phyloP scores from a whole-genome alignment of 768 basidiomycete species.

The Amanita inopinata region DNA sequence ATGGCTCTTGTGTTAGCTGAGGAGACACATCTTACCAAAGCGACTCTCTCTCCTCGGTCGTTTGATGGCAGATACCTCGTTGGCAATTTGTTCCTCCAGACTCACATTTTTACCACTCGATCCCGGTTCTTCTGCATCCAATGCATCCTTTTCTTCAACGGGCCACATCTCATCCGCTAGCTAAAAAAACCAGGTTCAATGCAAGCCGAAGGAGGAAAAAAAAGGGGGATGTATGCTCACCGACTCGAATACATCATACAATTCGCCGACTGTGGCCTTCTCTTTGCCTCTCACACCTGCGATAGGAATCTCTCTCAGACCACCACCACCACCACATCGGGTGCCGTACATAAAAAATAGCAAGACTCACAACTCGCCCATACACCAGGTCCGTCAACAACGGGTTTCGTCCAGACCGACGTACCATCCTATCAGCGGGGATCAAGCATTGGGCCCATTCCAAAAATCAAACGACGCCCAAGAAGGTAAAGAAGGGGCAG shows the following conservation, averaged over 20 bases:
- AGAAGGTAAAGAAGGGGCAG: background rate
- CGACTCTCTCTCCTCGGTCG: slow-evolving; percentile 49
- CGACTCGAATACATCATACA: slow-evolving; percentile 70
- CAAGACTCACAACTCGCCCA: slow-evolving; percentile 64
- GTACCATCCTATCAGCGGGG: slow-evolving; percentile 47
- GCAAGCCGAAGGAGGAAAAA: background rate
- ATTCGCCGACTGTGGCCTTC: slow-evolving; percentile 63
- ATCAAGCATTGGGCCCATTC: no score
- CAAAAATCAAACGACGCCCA: slow-evolving; percentile 2
- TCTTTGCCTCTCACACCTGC: slow-evolving; percentile 75
- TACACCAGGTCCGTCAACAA: slow-evolving; percentile 72
- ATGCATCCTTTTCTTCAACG: slow-evolving; percentile 15
- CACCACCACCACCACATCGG: background rate
- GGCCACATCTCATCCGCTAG: slow-evolving; percentile 71
- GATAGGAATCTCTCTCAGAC: background rate
- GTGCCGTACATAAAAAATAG: background rate
- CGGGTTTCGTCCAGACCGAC: slow-evolving; percentile 52
- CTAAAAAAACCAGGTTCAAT: slow-evolving; percentile 24
- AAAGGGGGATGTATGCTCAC: slow-evolving; percentile 30
- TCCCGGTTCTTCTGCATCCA: slow-evolving; percentile 12
- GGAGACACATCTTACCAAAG: slow-evolving; percentile 39
- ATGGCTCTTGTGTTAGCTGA: background rate
- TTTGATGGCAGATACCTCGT: slow-evolving; percentile 64
- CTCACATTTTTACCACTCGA: slow-evolving; percentile 29
- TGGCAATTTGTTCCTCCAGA: slow-evolving; percentile 62